phyloP scores from a whole-genome alignment of 2,329 filamentous ascomycete species.

The Apiospora phragmitis region DNA sequence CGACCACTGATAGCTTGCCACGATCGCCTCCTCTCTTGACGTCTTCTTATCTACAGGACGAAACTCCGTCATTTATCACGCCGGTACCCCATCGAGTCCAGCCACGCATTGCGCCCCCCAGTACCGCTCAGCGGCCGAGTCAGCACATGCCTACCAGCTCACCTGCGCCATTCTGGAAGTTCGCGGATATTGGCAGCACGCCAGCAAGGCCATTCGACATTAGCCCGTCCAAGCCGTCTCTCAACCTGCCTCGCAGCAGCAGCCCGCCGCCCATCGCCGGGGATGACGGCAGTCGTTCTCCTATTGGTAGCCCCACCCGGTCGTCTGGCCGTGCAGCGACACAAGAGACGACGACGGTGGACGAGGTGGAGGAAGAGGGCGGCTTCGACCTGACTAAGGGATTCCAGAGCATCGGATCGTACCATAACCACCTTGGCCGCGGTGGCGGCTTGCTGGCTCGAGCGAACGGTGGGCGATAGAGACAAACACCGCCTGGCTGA shows the following conservation, averaged over 20 bases:
- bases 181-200: conserved; percentile 74
- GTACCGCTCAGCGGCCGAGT: conserved; percentile 77
- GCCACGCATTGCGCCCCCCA: conserved; percentile 75
- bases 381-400: conserved; percentile 63
- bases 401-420: conserved; percentile 65
- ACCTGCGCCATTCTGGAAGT: conserved; percentile 87
- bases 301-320: conserved; percentile 52
- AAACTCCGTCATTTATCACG: conserved; percentile 64
- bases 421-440: conserved; percentile 45
- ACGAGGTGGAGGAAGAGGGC: conserved; percentile 47
- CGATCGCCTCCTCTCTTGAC: conserved; percentile 60
- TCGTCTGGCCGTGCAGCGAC: conserved; percentile 29
- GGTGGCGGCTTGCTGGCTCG: background rate
- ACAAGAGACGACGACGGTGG: conserved; percentile 40
- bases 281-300: conserved; percentile 39
- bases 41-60: conserved; percentile 63
- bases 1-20: conserved; percentile 49
- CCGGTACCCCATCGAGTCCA: conserved; percentile 73
- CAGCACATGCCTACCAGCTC: conserved; percentile 85
- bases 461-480: conserved; percentile 3
- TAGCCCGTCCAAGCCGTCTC: conserved; percentile 55
- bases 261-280: conserved; percentile 52
- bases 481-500: background rate
- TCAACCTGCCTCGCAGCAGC: conserved; percentile 51
- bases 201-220: conserved; percentile 62